These are phyloP conservation scores for Pestalotiopsis sp. DNA, from an alignment of 2,329 filamentous ascomycete genomes.

Conservation along the genomic window DNA sequence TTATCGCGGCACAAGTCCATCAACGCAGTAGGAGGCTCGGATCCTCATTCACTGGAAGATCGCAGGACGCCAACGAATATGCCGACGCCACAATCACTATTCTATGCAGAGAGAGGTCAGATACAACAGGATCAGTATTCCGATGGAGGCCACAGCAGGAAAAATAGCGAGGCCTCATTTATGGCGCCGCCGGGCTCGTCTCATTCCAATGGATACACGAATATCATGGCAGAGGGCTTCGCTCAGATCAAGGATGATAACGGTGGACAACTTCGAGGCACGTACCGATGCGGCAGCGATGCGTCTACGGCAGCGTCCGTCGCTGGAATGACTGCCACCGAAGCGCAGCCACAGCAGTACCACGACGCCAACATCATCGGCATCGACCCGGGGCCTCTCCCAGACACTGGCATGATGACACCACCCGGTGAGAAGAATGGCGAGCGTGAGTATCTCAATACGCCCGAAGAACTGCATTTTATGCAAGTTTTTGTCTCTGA, in stretches of 20 bases:
- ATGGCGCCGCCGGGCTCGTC: conserved; percentile 24
- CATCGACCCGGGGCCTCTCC: conserved; percentile 25
- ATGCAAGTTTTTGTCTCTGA: conserved; percentile 93
- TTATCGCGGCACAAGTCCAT: conserved; percentile 23
- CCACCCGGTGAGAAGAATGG: conserved; percentile 38
- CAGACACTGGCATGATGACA: conserved; percentile 38
- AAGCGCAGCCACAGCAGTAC: conserved; percentile 28
- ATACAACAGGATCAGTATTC: conserved; percentile 20
- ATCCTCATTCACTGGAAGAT: conserved; percentile 22
- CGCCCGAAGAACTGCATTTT: conserved; percentile 78
- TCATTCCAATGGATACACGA: conserved; percentile 24
- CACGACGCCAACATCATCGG: conserved; percentile 17
- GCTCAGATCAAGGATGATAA: conserved; percentile 24
- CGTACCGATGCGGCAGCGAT: conserved; percentile 33
- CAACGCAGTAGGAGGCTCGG: conserved; percentile 17
- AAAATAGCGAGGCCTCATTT: conserved; percentile 26
- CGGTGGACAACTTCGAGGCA: conserved; percentile 22
- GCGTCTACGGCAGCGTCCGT: conserved; percentile 40
- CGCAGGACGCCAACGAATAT: conserved; percentile 21
- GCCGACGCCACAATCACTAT: conserved; percentile 25
- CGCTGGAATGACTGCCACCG: conserved; percentile 33
- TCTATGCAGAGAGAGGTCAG: conserved; percentile 25
- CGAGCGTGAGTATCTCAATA: conserved; percentile 65
- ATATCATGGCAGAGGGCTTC: conserved; percentile 23
- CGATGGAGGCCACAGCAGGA: conserved; percentile 27